Evolutionary conservation across 2,329 filamentous ascomycete genomes (phyloP).

Genomic region (Zymoseptoria pseudotritici): DNA sequence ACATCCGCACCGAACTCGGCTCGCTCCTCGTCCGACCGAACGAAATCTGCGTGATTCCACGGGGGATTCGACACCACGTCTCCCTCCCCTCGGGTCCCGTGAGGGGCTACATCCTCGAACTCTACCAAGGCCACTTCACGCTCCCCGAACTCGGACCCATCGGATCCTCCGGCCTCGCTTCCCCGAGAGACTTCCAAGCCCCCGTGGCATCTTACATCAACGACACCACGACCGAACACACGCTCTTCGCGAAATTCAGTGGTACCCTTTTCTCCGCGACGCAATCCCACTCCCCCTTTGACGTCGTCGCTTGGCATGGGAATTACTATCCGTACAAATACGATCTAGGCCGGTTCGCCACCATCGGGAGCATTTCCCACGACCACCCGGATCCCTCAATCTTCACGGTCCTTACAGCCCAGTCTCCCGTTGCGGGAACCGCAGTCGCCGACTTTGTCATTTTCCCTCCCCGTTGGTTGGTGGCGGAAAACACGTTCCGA

Average conservation of each 20-base stretch:
- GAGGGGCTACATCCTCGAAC: slow-evolving; percentile 59
- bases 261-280: slow-evolving; percentile 54
- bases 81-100: slow-evolving; percentile 52
- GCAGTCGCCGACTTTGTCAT: slow-evolving; percentile 63
- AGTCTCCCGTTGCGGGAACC: slow-evolving; percentile 47
- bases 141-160: slow-evolving; percentile 61
- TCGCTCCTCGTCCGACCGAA: slow-evolving; percentile 57
- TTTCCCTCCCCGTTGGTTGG: slow-evolving; percentile 65
- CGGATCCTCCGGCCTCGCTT: slow-evolving; percentile 59
- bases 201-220: slow-evolving; percentile 54
- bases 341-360: slow-evolving; percentile 52
- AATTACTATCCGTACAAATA: slow-evolving; percentile 57
- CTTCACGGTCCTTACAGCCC: slow-evolving; percentile 60
- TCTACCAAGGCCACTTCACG: slow-evolving; percentile 57
- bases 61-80: slow-evolving; percentile 59
- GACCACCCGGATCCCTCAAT: slow-evolving; percentile 63
- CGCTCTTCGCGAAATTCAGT: slow-evolving; percentile 54
- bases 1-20: slow-evolving; percentile 63
- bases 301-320: slow-evolving; percentile 67
- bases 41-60: slow-evolving; percentile 60
- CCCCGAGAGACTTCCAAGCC: slow-evolving; percentile 57
- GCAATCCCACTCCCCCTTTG: slow-evolving; percentile 61
- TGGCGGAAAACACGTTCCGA: slow-evolving; percentile 61
- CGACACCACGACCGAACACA: slow-evolving; percentile 48
- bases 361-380: slow-evolving; percentile 48